A percentile compares a stretch with the other conserved stretches of the same genome.
Evolutionary conservation across 345 rosid species (phyloP).

Genomic region (Brassica incana): DNA sequence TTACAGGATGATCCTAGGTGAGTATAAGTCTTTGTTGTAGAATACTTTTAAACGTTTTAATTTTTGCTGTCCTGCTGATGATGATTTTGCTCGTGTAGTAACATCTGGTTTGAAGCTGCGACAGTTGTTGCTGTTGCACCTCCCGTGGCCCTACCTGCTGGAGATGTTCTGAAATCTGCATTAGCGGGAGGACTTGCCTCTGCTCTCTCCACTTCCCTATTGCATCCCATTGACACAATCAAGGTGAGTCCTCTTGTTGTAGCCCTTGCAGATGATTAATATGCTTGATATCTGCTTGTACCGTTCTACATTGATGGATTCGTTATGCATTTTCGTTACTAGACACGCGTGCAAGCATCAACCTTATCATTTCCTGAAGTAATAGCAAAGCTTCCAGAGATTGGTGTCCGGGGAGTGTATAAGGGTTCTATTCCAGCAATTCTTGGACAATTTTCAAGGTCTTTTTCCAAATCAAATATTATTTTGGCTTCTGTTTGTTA

Average conservation of each 20-base stretch:
- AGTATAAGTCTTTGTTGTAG: slow-evolving; percentile 28
- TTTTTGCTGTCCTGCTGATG: neutral
- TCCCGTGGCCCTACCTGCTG: slow-evolving; percentile 82
- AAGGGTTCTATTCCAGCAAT: slow-evolving; percentile 97
- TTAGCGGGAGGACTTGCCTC: slow-evolving; percentile 96
- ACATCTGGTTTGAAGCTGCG: slow-evolving; percentile 97
- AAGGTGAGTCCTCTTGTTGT: slow-evolving; percentile 51
- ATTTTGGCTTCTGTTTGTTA: neutral
- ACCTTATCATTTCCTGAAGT: slow-evolving; percentile 78
- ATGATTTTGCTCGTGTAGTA: slow-evolving; percentile 47
- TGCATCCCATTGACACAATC: slow-evolving; percentile 93
- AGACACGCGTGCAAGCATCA: slow-evolving; percentile 99
- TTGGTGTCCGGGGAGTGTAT: slow-evolving; percentile 82
- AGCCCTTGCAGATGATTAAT: slow-evolving; percentile 7
- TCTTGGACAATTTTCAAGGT: slow-evolving; percentile 98
- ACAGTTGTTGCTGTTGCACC: slow-evolving; percentile 97
- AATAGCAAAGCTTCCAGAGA: slow-evolving; percentile 84
- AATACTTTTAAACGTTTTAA: neutral
- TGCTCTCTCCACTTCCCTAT: slow-evolving; percentile 79
- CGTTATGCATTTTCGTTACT: slow-evolving; percentile 23
- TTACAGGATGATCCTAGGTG: slow-evolving; percentile 97
- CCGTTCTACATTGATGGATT: slow-evolving; percentile 26
- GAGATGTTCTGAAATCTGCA: slow-evolving; percentile 90
- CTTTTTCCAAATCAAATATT: too few relatives aligned
- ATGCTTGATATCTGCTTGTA: neutral